Conservation (phyloP, 2,329 filamentous ascomycete genomes). For the Monascus ruber region DNA sequence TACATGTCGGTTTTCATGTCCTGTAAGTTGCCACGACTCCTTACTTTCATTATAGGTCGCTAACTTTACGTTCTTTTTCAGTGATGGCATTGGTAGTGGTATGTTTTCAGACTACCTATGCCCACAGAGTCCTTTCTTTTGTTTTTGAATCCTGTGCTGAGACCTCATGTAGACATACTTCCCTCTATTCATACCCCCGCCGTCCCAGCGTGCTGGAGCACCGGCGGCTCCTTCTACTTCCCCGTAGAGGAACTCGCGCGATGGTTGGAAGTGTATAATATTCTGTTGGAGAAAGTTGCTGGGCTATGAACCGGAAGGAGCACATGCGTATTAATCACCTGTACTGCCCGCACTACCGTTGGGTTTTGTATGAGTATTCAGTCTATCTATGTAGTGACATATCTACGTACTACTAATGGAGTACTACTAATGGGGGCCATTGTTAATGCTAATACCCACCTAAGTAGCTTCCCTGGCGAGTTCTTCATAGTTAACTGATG, state of each 20-base stretch:
- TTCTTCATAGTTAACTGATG: no score
- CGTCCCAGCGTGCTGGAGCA: slow-evolving; percentile 19
- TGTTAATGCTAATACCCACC: no score
- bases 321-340: no score
- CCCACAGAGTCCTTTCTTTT: not conserved
- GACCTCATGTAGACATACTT: slow-evolving; percentile 44
- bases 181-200: slow-evolving; percentile 52
- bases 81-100: slow-evolving; percentile 49
- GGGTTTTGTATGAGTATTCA: no score
- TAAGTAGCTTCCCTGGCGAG: no score
- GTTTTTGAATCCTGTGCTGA: slow-evolving; percentile 1
- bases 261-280: no score
- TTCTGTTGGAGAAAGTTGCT: no score
- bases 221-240: slow-evolving; percentile 40
- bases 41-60: not conserved
- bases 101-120: slow-evolving; percentile 13
- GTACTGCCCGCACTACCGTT: no score
- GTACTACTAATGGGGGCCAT: no score
- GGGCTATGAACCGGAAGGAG: no score
- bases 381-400: no score
- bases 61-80: slow-evolving; percentile 16
- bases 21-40: slow-evolving; percentile 39
- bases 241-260: slow-evolving; percentile 10
- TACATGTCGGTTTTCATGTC: slow-evolving; percentile 72
- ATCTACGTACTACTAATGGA: no score